These are phyloP conservation scores for Pseudogymnoascus sp. DNA, from an alignment of 2,329 filamentous ascomycete genomes.

Conservation along the genomic window DNA sequence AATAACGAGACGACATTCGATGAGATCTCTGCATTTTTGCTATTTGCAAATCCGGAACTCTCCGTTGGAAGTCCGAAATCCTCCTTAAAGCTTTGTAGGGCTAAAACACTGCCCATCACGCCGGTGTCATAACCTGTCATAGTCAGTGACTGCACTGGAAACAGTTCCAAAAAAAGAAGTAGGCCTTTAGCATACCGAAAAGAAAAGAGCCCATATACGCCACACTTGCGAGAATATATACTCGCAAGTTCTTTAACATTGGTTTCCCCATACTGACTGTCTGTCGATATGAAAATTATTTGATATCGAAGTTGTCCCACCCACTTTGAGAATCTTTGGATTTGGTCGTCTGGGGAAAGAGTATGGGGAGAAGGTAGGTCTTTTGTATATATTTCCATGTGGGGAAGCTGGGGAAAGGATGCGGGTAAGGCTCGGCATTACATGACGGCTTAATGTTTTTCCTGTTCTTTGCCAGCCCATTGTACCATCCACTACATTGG, in stretches of 20 bases:
- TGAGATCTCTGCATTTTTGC: conserved; percentile 10
- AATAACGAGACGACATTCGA: conserved; percentile 40
- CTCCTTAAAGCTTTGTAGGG: conserved; percentile 17
- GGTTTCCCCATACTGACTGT: not conserved
- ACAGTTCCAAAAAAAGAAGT: not conserved
- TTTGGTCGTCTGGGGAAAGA: not conserved
- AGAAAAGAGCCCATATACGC: conserved; percentile 19
- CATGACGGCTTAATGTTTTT: not conserved
- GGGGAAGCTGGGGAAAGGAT: not conserved
- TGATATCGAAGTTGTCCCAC: not conserved
- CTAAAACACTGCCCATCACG: conserved; percentile 18
- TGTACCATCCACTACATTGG: too few species aligned
- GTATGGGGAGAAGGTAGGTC: not conserved
- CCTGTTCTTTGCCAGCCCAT: too few species aligned
- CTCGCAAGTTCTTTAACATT: not conserved
- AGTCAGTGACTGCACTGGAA: not conserved
- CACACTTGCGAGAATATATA: conserved; percentile 13
- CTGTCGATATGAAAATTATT: not conserved
- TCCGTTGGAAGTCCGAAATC: conserved; percentile 20
- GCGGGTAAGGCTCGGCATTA: not conserved
- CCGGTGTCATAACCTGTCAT: conserved; percentile 17
- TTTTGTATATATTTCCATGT: not conserved
- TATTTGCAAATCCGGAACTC: conserved; percentile 12
- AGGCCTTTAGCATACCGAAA: conserved; percentile 13
- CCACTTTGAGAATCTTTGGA: not conserved